A percentile compares a stretch with the other conserved stretches of the same genome.
These are phyloP conservation scores for Rosellinia necatrix DNA, from an alignment of 2,329 filamentous ascomycete species.

Conservation along the genomic window DNA sequence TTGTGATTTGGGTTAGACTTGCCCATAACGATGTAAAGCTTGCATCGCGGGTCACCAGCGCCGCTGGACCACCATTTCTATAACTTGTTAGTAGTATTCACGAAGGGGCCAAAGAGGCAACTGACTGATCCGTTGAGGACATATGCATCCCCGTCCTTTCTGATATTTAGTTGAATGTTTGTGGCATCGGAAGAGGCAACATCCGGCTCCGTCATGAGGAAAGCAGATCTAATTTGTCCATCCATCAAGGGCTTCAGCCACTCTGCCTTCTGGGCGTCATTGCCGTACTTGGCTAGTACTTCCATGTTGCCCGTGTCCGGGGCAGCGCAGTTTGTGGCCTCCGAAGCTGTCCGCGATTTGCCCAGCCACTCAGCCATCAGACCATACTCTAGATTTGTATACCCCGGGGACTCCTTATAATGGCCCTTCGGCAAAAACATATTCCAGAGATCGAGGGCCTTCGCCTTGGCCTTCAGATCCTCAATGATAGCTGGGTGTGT, in stretches of 20 bases:
- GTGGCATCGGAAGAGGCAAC: conserved; percentile 89
- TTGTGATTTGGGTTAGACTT: conserved; percentile 79
- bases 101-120: conserved; percentile 7
- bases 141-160: conserved; percentile 82
- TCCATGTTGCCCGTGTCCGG: conserved; percentile 97
- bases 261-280: conserved; percentile 78
- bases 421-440: conserved; percentile 96
- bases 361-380: conserved; percentile 97
- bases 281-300: conserved; percentile 89
- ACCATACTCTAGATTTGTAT: conserved; percentile 94
- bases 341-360: conserved; percentile 79
- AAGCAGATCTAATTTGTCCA: conserved; percentile 85
- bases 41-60: conserved; percentile 88
- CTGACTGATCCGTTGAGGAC: conserved; percentile 83
- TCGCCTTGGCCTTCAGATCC: conserved; percentile 83
- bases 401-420: conserved; percentile 93
- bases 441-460: conserved; percentile 90
- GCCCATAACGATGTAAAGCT: conserved; percentile 95
- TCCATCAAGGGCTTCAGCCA: conserved; percentile 84
- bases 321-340: conserved; percentile 87
- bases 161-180: conserved; percentile 87
- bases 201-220: conserved; percentile 92
- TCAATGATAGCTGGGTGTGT: conserved; percentile 81
- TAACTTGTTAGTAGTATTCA: conserved; percentile 19
- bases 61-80: conserved; percentile 99